Conservation (phyloP, 2,329 filamentous ascomycete genomes). For the Paraconiothyrium brasiliense region DNA sequence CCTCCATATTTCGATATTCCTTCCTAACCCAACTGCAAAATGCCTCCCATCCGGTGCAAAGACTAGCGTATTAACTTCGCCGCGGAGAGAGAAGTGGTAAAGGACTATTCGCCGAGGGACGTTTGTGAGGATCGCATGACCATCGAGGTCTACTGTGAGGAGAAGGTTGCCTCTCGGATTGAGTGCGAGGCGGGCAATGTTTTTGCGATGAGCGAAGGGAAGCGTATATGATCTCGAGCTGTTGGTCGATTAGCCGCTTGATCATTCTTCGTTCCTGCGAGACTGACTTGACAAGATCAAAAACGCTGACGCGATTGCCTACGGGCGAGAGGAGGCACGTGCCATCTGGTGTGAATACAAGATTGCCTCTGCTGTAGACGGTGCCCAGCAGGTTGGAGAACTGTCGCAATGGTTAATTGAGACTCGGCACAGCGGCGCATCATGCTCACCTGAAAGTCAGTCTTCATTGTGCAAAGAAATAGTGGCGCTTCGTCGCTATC, state of each 20-base stretch:
- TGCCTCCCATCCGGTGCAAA: slow-evolving; percentile 92
- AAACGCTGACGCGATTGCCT: slow-evolving; percentile 93
- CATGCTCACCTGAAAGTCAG: slow-evolving; percentile 86
- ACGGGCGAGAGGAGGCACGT: slow-evolving; percentile 95
- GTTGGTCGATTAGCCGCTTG: slow-evolving; percentile 18
- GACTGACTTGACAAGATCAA: slow-evolving; percentile 90
- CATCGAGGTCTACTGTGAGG: slow-evolving; percentile 92
- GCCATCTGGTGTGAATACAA: slow-evolving; percentile 96
- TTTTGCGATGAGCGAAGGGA: slow-evolving; percentile 91
- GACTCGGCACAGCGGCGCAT: slow-evolving; percentile 1
- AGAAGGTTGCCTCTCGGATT: slow-evolving; percentile 91
- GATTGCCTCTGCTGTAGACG: slow-evolving; percentile 97
- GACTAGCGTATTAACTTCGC: slow-evolving; percentile 80
- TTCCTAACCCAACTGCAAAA: slow-evolving; percentile 88
- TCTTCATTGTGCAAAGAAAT: slow-evolving; percentile 89
- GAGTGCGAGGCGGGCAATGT: slow-evolving; percentile 87
- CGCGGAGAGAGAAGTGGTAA: slow-evolving; percentile 95
- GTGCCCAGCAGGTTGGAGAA: slow-evolving; percentile 98
- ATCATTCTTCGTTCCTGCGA: not conserved
- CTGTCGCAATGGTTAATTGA: slow-evolving; percentile 60
- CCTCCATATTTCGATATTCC: slow-evolving; percentile 94
- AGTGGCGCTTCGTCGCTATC: slow-evolving; percentile 24
- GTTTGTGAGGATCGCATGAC: slow-evolving; percentile 91
- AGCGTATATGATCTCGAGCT: slow-evolving; percentile 90
- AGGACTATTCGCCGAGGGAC: slow-evolving; percentile 84